Conservation (phyloP, 1,284 basidiomycete species). For the Rhodotorula sp. region DNA sequence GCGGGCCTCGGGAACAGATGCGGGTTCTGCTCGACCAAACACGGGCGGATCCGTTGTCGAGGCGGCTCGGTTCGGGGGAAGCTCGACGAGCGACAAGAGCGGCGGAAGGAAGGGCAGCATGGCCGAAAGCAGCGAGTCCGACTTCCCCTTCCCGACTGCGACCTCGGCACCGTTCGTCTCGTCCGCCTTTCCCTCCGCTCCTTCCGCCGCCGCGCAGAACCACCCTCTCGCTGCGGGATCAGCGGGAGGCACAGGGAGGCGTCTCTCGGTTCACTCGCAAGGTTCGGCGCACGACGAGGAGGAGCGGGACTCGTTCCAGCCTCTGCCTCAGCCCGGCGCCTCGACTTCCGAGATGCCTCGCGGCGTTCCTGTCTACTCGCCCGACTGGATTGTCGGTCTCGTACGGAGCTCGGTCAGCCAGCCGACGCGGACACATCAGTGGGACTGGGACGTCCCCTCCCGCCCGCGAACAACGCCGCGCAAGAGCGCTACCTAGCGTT, state of each 20-base stretch:
- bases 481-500: not conserved
- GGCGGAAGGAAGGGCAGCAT: not conserved
- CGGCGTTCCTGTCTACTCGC: constrained; percentile 17
- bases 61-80: constrained; percentile 2
- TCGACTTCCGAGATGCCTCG: not conserved
- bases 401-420: constrained; percentile 11
- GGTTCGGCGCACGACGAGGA: constrained; percentile 11
- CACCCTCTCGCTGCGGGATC: not conserved
- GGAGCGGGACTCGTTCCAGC: not conserved
- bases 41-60: constrained; percentile 10
- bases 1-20: not conserved
- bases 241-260: not conserved
- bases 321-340: not conserved
- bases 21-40: not conserved
- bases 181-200: constrained; percentile 6
- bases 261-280: not conserved
- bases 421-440: not conserved
- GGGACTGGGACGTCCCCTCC: constrained; percentile 13
- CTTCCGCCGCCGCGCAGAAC: not conserved
- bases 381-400: constrained; percentile 27
- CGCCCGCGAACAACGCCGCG: too few relatives aligned
- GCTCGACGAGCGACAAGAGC: constrained; percentile 1
- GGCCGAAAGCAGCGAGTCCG: not conserved
- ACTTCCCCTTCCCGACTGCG: constrained; percentile 6
- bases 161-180: constrained; percentile 15